Conservation (phyloP, 192 early-diverging fungal genomes). For the Geranomyces variabilis region DNA sequence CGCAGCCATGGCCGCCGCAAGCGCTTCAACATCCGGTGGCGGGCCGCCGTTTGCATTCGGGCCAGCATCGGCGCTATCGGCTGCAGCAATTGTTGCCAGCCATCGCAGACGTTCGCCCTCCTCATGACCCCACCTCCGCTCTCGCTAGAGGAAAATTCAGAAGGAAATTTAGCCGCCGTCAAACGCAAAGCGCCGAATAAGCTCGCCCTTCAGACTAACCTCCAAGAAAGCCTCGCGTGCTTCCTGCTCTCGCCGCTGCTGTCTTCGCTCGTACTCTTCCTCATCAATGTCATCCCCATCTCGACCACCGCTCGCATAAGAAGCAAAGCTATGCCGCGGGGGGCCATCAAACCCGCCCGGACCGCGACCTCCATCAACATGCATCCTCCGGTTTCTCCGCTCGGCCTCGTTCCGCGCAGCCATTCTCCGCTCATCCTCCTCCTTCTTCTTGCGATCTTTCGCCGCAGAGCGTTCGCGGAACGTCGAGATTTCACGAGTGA, state of each 20-base stretch:
- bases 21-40: conserved; percentile 40
- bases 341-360: neutral
- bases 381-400: neutral
- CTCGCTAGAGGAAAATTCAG: conserved; percentile 47
- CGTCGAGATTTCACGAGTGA: conserved; percentile 61
- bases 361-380: neutral
- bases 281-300: conserved; percentile 38
- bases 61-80: conserved; percentile 50
- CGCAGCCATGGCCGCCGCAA: conserved; percentile 51
- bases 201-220: conserved; percentile 23
- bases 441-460: conserved; percentile 57
- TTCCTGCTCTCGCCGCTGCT: conserved; percentile 47
- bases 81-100: conserved; percentile 37
- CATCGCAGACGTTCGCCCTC: conserved; percentile 47
- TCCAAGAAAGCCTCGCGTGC: conserved; percentile 46
- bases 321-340: neutral
- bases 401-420: conserved; percentile 25
- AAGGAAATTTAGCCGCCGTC: neutral
- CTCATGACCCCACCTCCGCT: conserved; percentile 65
- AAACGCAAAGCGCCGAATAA: neutral
- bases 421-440: conserved; percentile 47
- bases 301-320: neutral
- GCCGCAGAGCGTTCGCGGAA: conserved; percentile 66
- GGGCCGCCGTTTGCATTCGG: conserved; percentile 39
- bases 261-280: conserved; percentile 54